Percentiles rank a stretch among this genome's conserved stretches.
Conservation (phyloP, 1,139 yeast species). For the Wickerhamomyces sp. region DNA sequence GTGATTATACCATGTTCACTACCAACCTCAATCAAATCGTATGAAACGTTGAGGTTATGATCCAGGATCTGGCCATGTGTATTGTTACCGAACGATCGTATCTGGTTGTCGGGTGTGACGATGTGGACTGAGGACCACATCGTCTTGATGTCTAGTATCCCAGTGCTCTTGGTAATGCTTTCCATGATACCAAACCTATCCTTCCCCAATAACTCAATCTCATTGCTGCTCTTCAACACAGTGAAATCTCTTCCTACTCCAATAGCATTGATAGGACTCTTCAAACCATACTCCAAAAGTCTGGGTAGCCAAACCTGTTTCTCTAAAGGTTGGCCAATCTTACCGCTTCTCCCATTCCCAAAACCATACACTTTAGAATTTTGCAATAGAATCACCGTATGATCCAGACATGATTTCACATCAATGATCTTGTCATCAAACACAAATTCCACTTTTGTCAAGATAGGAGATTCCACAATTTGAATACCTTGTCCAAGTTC, state of each 20-base stretch:
- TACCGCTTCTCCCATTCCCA: constrained; percentile 82
- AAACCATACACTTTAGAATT: constrained; percentile 60
- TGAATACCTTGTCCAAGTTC: constrained; percentile 61
- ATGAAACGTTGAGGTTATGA: constrained; percentile 3
- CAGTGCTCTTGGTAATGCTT: constrained; percentile 7
- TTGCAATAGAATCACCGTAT: constrained; percentile 41
- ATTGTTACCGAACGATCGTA: constrained; percentile 64
- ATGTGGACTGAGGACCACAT: constrained; percentile 87
- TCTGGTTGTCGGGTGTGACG: constrained; percentile 18
- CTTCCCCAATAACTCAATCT: constrained; percentile 22
- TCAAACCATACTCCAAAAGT: constrained; percentile 23
- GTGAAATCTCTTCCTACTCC: constrained; percentile 46
- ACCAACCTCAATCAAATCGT: constrained; percentile 44
- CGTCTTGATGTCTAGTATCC: constrained; percentile 32
- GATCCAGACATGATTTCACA: constrained; percentile 50
- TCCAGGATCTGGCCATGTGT: constrained; percentile 65
- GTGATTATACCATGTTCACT: constrained; percentile 74
- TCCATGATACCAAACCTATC: constrained; percentile 25
- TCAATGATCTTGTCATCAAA: constrained; percentile 19
- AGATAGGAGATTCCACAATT: constrained; percentile 1
- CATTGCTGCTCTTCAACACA: constrained; percentile 10
- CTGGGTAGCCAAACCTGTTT: constrained; percentile 21
- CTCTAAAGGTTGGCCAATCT: constrained; percentile 33
- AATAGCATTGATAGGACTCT: constrained; percentile 12
- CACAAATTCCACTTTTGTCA: constrained; percentile 19